Base-by-base conservation (phyloP, 257 asterid species). In the Craterostigma plantagineum region DNA sequence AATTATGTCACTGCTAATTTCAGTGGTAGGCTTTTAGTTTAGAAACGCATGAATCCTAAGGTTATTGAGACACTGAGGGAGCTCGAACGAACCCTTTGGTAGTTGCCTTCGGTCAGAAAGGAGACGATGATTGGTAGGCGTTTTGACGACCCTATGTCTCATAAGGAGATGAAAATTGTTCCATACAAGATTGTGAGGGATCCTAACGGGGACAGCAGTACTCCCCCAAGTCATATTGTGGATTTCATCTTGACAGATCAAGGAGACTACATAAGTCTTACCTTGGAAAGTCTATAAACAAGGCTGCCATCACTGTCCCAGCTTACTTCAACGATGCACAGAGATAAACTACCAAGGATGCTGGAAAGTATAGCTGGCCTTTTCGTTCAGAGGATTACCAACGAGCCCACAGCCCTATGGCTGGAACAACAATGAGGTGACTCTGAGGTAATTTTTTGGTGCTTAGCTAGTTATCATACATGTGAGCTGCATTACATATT, bases 341-440 rank as follows among this genome's bases (percentile, higher is more conserved):
- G 62, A 53, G 86, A 42, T 80, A 71, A 52, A 80, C 86, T 23
- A 75, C 86, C 13, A 75, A 75, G 45, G 86, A 75, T 60, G 86
- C 86, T 47, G 86, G 86, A n/a, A 10, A 63, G 71, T 42, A 75
- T 75, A 3, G 70, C 86, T 3, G 86, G 86, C 16, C 86, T 75
- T 38, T 80, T 71, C 16, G 86, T 75, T 16, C 81, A 75, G 37
- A 71, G 86, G 55, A 75, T 75, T 35, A 75, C 71, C 33, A 75
- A 71, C 8, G 86, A 75, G 53, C 86, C 86, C n/a, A 75, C 86
- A 51, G 86, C 86, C 86, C 3, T 75, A 75, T 53, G 81, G 86
- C 2, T 16, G 62, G 57, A 75, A 71, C 60, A 75, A 68, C 57
- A 75, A 75, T 50, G 85, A 75, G 85, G 85, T 35, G 86, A 71